These are phyloP conservation scores for Geotrichum ghanense DNA, from an alignment of 805 yeast species.

Conservation along the genomic window DNA sequence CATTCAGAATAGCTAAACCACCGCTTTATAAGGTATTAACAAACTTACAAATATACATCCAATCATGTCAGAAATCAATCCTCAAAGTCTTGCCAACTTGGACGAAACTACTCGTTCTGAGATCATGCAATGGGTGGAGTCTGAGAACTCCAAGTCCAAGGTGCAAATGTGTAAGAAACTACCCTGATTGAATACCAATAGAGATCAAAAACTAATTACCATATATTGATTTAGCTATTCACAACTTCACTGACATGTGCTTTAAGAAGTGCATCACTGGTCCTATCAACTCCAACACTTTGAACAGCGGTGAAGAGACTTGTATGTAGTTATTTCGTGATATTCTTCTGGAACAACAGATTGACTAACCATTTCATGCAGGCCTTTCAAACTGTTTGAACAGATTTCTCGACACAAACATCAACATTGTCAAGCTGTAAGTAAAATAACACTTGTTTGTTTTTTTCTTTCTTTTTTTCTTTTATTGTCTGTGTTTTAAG, in stretches of 20 bases:
- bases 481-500: too few relatives aligned
- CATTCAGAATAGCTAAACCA: too few relatives aligned
- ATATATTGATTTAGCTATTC: conserved; percentile 45
- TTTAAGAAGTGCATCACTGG: conserved; percentile 70
- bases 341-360: not conserved
- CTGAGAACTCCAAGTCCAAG: conserved; percentile 77
- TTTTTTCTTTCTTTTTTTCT: too few relatives aligned
- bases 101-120: conserved; percentile 68
- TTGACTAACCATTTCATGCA: conserved; percentile 4
- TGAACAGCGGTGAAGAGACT: conserved; percentile 49
- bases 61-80: conserved; percentile 27
- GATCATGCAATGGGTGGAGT: conserved; percentile 61
- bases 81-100: conserved; percentile 32
- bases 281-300: conserved; percentile 26
- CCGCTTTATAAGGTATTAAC: too few relatives aligned
- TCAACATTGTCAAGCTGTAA: conserved; percentile 58
- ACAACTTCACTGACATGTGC: conserved; percentile 81
- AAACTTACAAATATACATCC: too few relatives aligned
- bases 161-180: conserved; percentile 46
- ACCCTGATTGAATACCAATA: not conserved
- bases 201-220: too few relatives aligned
- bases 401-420: conserved; percentile 78
- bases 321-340: conserved; percentile 30
- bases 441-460: conserved; percentile 6
- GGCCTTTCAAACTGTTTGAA: conserved; percentile 64